Evolutionary conservation across 352 stramenopile species (phyloP).

Genomic region (Phytopythium helicoides): DNA sequence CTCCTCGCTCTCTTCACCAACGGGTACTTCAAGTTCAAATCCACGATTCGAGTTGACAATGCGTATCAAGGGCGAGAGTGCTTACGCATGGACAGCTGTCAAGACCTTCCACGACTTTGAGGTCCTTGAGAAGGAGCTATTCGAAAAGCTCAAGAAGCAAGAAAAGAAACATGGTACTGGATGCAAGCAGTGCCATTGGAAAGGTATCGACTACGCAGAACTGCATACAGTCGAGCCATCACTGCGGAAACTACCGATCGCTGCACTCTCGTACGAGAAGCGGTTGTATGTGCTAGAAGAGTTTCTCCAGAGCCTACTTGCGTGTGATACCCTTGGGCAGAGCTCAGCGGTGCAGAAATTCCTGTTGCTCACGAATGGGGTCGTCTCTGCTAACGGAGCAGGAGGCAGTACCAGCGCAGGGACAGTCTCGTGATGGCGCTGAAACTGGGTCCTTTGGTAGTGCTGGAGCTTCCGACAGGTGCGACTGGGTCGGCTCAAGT

Average conservation of each 20-base stretch:
- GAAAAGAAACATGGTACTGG: constrained; percentile 57
- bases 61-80: constrained; percentile 48
- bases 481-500: neutral
- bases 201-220: constrained; percentile 73
- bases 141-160: constrained; percentile 67
- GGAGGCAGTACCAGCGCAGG: too few relatives aligned
- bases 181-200: constrained; percentile 49
- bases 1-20: too few relatives aligned
- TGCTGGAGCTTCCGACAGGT: neutral
- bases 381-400: neutral
- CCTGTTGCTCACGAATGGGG: constrained; percentile 36
- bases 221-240: constrained; percentile 40
- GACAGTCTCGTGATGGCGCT: neutral
- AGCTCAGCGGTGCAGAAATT: constrained; percentile 78
- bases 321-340: constrained; percentile 70
- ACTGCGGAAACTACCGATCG: constrained; percentile 37
- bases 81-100: constrained; percentile 64
- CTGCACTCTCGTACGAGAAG: constrained; percentile 56
- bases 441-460: neutral
- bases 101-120: constrained; percentile 76
- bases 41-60: constrained; percentile 56
- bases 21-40: too few relatives aligned
- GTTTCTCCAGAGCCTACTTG: constrained; percentile 72
- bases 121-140: constrained; percentile 58
- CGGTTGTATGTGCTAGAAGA: constrained; percentile 56